Conservation (phyloP, 23 red algal species). For the Gracilaria domingensis region DNA sequence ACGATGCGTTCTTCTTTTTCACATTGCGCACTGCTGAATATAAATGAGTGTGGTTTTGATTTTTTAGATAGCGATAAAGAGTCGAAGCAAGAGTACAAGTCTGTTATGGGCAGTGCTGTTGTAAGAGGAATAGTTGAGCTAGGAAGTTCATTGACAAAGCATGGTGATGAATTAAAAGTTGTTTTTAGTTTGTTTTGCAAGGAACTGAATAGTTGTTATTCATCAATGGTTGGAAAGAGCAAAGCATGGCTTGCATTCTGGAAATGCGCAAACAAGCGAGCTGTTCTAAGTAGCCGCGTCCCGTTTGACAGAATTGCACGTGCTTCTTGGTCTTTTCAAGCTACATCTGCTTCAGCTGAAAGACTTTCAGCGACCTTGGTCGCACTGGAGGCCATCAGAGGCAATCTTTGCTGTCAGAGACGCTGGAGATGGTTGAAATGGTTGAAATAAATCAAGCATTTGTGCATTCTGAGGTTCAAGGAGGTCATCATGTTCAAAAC, state of each 20-base stretch:
- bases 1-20: too few relatives aligned
- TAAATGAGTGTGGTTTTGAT: constrained; percentile 15
- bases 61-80: neutral
- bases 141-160: neutral
- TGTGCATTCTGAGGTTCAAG: neutral
- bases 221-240: neutral
- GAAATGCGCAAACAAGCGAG: neutral
- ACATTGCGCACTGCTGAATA: neutral
- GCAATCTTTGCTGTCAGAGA: neutral
- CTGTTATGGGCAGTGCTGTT: neutral
- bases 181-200: neutral
- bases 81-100: neutral
- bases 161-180: neutral
- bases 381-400: neutral
- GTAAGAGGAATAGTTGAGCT: neutral
- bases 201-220: neutral
- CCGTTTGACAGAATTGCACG: neutral
- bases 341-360: constrained; percentile 7
- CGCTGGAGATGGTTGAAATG: neutral
- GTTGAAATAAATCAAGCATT: too few relatives aligned
- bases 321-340: neutral
- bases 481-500: too few relatives aligned
- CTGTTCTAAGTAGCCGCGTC: neutral
- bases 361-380: neutral
- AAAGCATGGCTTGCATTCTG: neutral